Conservation (phyloP, 192 early-diverging fungal genomes). For the Linderina pennispora region DNA sequence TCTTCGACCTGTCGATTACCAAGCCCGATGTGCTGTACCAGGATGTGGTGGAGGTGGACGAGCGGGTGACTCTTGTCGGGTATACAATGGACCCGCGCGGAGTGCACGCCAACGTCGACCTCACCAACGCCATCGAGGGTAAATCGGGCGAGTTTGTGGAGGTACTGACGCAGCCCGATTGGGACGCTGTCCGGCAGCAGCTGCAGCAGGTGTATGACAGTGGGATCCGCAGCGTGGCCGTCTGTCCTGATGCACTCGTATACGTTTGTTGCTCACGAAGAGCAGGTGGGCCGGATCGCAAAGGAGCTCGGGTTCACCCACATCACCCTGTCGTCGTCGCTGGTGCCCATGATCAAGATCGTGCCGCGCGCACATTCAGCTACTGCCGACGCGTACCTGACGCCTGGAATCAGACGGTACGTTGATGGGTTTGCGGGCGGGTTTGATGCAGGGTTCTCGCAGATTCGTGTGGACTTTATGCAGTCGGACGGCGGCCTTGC, state of each 20-base stretch:
- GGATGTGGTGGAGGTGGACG: conserved; percentile 74
- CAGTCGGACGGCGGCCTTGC: conserved; percentile 94
- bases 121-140: conserved; percentile 49
- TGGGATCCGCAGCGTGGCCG: conserved; percentile 83
- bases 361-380: conserved; percentile 90
- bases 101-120: conserved; percentile 14
- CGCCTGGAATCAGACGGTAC: conserved; percentile 85
- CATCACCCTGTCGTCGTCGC: conserved; percentile 71
- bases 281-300: conserved; percentile 58
- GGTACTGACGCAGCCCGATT: conserved; percentile 59
- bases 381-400: conserved; percentile 89
- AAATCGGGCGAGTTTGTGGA: conserved; percentile 83
- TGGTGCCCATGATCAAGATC: conserved; percentile 93
- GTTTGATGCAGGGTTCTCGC: conserved; percentile 60
- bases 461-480: conserved; percentile 91
- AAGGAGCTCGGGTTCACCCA: conserved; percentile 75
- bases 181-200: conserved; percentile 49
- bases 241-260: conserved; percentile 94
- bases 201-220: conserved; percentile 54
- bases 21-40: conserved; percentile 85
- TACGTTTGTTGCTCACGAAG: conserved; percentile 87
- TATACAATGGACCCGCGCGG: conserved; percentile 53
- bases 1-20: conserved; percentile 88
- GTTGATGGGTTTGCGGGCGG: conserved; percentile 79
- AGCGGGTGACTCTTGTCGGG: conserved; percentile 80